These are phyloP conservation scores for Talaromyces sp. DNA, from an alignment of 2,329 filamentous ascomycete genomes.

Conservation along the genomic window DNA sequence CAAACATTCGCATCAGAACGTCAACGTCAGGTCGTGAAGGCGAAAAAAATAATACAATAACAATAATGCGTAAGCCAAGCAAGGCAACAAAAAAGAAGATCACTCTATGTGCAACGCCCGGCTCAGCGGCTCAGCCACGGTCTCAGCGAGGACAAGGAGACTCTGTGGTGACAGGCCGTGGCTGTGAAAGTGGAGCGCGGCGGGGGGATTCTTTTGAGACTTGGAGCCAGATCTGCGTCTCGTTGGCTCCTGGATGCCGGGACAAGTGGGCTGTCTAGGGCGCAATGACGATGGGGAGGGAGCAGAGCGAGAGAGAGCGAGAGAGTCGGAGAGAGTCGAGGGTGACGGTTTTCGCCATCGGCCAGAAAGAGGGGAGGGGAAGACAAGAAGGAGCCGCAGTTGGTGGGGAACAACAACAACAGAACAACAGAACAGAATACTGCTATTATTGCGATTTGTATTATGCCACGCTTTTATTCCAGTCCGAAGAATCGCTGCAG, in stretches of 20 bases:
- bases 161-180: neutral
- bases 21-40: neutral
- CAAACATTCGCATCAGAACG: neutral
- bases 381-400: neutral
- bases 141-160: neutral
- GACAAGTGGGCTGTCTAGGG: neutral
- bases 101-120: neutral
- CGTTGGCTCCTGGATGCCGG: neutral
- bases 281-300: constrained; percentile 4
- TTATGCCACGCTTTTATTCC: neutral
- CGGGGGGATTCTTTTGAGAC: neutral
- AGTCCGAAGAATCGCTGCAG: neutral
- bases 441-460: neutral
- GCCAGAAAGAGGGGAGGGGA: neutral
- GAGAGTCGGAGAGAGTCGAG: neutral
- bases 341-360: neutral
- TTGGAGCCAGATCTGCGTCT: neutral
- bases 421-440: neutral
- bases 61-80: neutral
- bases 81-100: neutral
- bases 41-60: neutral
- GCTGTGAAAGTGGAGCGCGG: neutral
- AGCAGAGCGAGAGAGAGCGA: neutral
- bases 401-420: neutral
- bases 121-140: neutral